Evolutionary conservation across 495 filamentous ascomycete genomes (phyloP).

Genomic region (Aspergillus diversus): DNA sequence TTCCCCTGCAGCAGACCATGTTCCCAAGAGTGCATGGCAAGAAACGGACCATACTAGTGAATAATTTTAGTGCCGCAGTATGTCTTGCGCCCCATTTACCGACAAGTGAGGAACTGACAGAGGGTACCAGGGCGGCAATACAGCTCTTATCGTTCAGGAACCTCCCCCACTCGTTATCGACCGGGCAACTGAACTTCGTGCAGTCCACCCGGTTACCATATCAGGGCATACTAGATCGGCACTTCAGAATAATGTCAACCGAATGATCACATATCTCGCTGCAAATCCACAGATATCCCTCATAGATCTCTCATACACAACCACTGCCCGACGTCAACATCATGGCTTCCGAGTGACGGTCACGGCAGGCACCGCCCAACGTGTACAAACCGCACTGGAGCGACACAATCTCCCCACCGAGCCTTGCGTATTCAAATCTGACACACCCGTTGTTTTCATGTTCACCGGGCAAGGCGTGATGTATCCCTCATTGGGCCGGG

Average conservation of each 20-base stretch:
- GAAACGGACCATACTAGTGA: constrained; percentile 30
- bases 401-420: not conserved
- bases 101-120: not conserved
- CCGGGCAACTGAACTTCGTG: not conserved
- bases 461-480: constrained; percentile 3
- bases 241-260: not conserved
- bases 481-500: not conserved
- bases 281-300: constrained; percentile 3
- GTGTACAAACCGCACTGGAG: not conserved
- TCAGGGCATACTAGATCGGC: not conserved
- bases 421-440: not conserved
- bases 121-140: constrained; percentile 32
- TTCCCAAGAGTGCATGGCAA: constrained; percentile 15
- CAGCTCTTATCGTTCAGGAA: constrained; percentile 44
- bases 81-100: not conserved
- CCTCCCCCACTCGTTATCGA: constrained; percentile 17
- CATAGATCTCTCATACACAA: constrained; percentile 11
- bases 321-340: constrained; percentile 11
- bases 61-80: constrained; percentile 49
- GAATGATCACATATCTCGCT: not conserved
- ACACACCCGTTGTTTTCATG: not conserved
- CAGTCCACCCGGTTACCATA: not conserved
- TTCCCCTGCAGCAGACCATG: constrained; percentile 19
- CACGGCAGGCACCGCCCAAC: not conserved
- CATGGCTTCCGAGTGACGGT: constrained; percentile 4